phyloP scores from a whole-genome alignment of 2,329 filamentous ascomycete species.

The Aureobasidium melanogenum region DNA sequence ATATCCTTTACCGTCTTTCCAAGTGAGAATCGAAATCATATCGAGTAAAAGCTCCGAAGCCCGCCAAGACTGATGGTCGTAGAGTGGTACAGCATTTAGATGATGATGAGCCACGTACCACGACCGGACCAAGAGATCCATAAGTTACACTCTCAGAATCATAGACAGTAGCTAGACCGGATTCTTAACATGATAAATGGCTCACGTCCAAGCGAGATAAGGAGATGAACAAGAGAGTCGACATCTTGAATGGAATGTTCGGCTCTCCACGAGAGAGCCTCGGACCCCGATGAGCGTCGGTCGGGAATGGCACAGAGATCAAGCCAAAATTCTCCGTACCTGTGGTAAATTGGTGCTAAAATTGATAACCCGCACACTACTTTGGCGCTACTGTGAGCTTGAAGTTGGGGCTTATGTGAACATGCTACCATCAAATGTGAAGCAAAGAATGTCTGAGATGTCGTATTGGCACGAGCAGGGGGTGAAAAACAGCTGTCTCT shows the following conservation, averaged over 20 bases:
- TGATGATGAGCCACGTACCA: background rate
- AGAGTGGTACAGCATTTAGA: background rate
- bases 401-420: constrained; percentile 10
- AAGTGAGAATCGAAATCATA: background rate
- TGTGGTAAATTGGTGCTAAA: constrained; percentile 10
- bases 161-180: background rate
- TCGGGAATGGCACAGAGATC: constrained; percentile 6
- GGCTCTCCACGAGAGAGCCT: constrained; percentile 8
- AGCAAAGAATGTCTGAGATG: constrained; percentile 11
- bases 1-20: background rate
- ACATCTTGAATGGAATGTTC: background rate
- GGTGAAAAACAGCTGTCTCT: background rate
- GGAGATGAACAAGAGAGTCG: background rate
- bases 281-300: constrained; percentile 7
- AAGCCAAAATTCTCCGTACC: constrained; percentile 10
- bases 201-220: background rate
- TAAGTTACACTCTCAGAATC: background rate
- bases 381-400: constrained; percentile 10
- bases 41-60: constrained; percentile 3
- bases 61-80: background rate
- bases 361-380: constrained; percentile 10
- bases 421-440: constrained; percentile 14
- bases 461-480: background rate
- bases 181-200: background rate
- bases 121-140: background rate